A percentile compares a stretch with the other conserved stretches of the same genome.
Evolutionary conservation across 2,329 filamentous ascomycete genomes (phyloP).

Genomic region (Trichoderma semiorbis): DNA sequence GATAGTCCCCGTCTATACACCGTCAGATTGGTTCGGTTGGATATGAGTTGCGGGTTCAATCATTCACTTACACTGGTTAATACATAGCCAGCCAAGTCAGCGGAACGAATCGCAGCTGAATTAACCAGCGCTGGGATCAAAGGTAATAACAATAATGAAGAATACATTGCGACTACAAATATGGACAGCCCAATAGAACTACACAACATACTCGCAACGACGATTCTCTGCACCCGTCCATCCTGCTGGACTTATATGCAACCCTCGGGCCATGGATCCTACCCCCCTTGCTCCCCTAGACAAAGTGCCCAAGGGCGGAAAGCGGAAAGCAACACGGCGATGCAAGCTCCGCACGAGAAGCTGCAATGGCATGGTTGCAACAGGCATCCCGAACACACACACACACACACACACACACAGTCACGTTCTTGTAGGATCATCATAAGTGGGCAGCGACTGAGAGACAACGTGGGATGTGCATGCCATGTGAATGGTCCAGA

Average conservation of each 20-base stretch:
- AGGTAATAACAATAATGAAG: background rate
- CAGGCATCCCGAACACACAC: background rate
- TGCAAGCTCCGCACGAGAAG: constrained; percentile 5
- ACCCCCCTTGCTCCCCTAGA: background rate
- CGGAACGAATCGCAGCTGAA: background rate
- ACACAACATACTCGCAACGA: background rate
- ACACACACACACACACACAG: background rate
- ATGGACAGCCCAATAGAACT: background rate
- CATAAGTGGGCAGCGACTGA: constrained; percentile 10
- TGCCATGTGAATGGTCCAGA: constrained; percentile 17
- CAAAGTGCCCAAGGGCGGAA: background rate
- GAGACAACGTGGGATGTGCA: constrained; percentile 18
- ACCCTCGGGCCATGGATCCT: background rate
- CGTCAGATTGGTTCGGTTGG: background rate
- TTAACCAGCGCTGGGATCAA: background rate
- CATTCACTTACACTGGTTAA: constrained; percentile 32
- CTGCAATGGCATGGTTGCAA: constrained; percentile 5
- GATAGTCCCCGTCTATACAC: constrained; percentile 40
- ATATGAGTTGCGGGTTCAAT: background rate
- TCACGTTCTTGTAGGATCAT: constrained; percentile 16
- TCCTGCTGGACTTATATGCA: constrained; percentile 5
- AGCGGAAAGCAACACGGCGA: background rate
- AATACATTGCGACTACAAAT: constrained; percentile 15
- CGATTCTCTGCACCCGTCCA: background rate
- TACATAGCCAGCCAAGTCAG: constrained; percentile 34